These are phyloP conservation scores for Penicillium antarcticum DNA, from an alignment of 495 filamentous ascomycete species.

Conservation along the genomic window DNA sequence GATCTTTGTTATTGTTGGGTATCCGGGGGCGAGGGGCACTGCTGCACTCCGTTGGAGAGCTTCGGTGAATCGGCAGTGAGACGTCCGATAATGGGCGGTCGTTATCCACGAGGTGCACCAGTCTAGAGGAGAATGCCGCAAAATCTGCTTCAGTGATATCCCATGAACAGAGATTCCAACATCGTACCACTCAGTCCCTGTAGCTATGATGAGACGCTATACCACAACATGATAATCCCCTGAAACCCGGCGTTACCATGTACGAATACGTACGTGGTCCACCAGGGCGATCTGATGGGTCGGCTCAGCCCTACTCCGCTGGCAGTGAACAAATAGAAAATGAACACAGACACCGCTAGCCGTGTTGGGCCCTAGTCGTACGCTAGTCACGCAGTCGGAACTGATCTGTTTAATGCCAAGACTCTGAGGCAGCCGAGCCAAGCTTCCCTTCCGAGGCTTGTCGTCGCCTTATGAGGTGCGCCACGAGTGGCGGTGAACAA, in stretches of 20 bases:
- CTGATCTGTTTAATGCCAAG: neutral
- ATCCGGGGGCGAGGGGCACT: conserved; percentile 7
- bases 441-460: conserved; percentile 33
- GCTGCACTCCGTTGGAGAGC: too few species aligned
- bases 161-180: too few species aligned
- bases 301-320: conserved; percentile 24
- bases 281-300: conserved; percentile 18
- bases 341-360: neutral
- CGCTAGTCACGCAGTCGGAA: conserved; percentile 6
- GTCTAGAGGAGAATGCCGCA: too few species aligned
- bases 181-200: too few species aligned
- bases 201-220: too few species aligned
- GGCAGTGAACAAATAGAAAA: conserved; percentile 6
- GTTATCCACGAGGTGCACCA: too few species aligned
- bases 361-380: conserved; percentile 1
- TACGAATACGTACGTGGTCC: conserved; percentile 14
- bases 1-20: conserved; percentile 10
- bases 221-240: too few species aligned
- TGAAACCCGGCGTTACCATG: neutral
- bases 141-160: too few species aligned
- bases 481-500: conserved; percentile 19
- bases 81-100: too few species aligned
- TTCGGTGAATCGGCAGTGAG: too few species aligned
- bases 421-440: conserved; percentile 19
- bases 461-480: conserved; percentile 19